phyloP scores from a whole-genome alignment of 1,139 yeast species.

The Geotrichum fermentans region DNA sequence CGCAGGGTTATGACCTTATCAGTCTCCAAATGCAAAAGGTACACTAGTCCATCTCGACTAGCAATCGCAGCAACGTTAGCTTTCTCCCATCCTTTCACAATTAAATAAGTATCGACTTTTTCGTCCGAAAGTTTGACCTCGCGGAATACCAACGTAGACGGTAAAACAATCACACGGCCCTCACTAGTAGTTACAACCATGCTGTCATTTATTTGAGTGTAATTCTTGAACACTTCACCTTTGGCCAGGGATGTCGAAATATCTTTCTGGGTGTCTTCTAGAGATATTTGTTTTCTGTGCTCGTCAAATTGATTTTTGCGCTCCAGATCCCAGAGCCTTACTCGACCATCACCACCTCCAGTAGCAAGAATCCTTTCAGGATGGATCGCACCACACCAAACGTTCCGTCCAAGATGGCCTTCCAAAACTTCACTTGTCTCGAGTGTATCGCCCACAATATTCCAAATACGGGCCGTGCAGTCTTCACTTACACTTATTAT shows the following conservation, averaged over 20 bases:
- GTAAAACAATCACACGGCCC: conserved; percentile 45
- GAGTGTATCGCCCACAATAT: conserved; percentile 36
- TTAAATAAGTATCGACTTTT: conserved; percentile 46
- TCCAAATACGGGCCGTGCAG: conserved; percentile 82
- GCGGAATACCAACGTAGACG: conserved; percentile 27
- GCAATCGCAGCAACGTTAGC: conserved; percentile 46
- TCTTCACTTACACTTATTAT: conserved; percentile 81
- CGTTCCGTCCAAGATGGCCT: conserved; percentile 78
- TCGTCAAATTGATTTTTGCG: conserved; percentile 30
- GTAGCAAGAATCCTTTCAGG: conserved; percentile 48
- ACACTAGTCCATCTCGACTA: conserved; percentile 50
- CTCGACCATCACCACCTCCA: conserved; percentile 87
- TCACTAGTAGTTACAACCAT: conserved; percentile 56
- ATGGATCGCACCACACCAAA: conserved; percentile 75
- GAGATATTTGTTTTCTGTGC: conserved; percentile 36
- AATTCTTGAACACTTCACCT: conserved; percentile 62
- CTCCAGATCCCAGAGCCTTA: conserved; percentile 55
- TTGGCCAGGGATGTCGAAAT: conserved; percentile 32
- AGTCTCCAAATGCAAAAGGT: conserved; percentile 40
- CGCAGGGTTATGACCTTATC: conserved; percentile 24
- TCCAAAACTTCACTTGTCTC: conserved; percentile 47
- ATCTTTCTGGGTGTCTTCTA: conserved; percentile 26
- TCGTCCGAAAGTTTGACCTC: conserved; percentile 37
- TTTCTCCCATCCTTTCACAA: conserved; percentile 46
- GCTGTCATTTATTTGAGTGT: conserved; percentile 42